These are phyloP conservation scores for Yamadazyma friedrichii DNA, from an alignment of 1,139 yeast genomes.

Conservation along the genomic window DNA sequence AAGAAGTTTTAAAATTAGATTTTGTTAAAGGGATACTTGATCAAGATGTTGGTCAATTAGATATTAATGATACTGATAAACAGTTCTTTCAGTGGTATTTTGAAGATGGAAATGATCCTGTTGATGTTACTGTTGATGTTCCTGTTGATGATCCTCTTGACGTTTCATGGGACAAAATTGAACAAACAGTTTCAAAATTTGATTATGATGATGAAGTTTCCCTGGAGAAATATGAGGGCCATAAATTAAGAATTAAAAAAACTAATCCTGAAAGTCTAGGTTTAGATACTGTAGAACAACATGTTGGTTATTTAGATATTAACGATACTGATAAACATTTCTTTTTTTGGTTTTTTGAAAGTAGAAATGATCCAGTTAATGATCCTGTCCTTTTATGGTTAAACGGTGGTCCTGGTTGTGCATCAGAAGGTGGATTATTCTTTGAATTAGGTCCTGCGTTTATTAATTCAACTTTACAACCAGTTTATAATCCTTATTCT, in stretches of 20 bases:
- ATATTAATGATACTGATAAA: conserved; percentile 50
- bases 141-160: conserved; percentile 71
- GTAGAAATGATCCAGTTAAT: conserved; percentile 77
- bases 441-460: conserved; percentile 85
- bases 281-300: conserved; percentile 56
- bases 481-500: conserved; percentile 67
- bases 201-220: conserved; percentile 32
- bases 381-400: conserved; percentile 76
- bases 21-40: conserved; percentile 38
- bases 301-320: conserved; percentile 59
- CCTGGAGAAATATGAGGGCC: conserved; percentile 23
- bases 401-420: conserved; percentile 26
- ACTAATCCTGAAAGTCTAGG: conserved; percentile 22
- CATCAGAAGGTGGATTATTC: conserved; percentile 74
- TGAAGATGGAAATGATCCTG: conserved; percentile 83
- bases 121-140: conserved; percentile 73
- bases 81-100: conserved; percentile 84
- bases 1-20: conserved; percentile 38
- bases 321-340: conserved; percentile 58
- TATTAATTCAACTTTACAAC: conserved; percentile 58
- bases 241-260: conserved; percentile 11
- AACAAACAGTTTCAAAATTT: conserved; percentile 32
- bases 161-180: too few relatives aligned
- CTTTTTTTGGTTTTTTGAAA: conserved; percentile 84
- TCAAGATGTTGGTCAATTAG: conserved; percentile 64